phyloP scores from a whole-genome alignment of 2,329 filamentous ascomycete species.

The Huntiella bhutanensis region DNA sequence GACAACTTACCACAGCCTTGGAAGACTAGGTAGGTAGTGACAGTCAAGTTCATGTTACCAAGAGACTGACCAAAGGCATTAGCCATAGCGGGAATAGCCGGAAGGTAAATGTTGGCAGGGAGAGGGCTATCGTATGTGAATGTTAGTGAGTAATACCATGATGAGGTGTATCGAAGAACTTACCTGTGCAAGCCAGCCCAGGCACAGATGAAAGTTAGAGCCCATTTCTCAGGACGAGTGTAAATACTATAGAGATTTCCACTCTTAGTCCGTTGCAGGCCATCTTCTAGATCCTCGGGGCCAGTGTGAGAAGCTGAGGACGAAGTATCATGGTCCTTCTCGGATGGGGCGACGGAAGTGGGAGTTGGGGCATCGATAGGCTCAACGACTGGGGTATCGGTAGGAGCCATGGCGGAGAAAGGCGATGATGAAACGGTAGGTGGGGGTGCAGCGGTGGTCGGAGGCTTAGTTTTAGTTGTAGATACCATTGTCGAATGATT shows the following conservation, averaged over 20 bases:
- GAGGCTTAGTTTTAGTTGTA: too few relatives aligned
- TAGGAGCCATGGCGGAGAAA: too few relatives aligned
- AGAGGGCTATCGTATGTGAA: conserved; percentile 14
- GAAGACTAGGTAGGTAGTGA: conserved; percentile 18
- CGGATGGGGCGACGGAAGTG: too few relatives aligned
- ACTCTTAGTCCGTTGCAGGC: not conserved
- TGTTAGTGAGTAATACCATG: not conserved
- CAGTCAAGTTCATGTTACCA: conserved; percentile 18
- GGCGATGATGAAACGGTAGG: too few relatives aligned
- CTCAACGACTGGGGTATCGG: too few relatives aligned
- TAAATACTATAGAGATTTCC: conserved; percentile 14
- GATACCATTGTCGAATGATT: too few relatives aligned
- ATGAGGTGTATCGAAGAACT: not conserved
- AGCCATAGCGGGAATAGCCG: conserved; percentile 17
- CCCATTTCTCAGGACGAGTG: conserved; percentile 15
- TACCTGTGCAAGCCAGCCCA: conserved; percentile 15
- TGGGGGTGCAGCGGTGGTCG: too few relatives aligned
- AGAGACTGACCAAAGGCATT: conserved; percentile 16
- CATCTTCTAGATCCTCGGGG: not conserved
- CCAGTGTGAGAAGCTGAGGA: too few relatives aligned
- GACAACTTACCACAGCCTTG: conserved; percentile 15
- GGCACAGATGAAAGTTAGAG: conserved; percentile 15
- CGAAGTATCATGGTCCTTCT: too few relatives aligned
- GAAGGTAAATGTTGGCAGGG: conserved; percentile 20
- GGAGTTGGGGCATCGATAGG: too few relatives aligned